A percentile compares a stretch with the other conserved stretches of the same genome.
These are phyloP conservation scores for Eimeria tenella DNA, from an alignment of 169 alveolate genomes.

Conservation along the genomic window DNA sequence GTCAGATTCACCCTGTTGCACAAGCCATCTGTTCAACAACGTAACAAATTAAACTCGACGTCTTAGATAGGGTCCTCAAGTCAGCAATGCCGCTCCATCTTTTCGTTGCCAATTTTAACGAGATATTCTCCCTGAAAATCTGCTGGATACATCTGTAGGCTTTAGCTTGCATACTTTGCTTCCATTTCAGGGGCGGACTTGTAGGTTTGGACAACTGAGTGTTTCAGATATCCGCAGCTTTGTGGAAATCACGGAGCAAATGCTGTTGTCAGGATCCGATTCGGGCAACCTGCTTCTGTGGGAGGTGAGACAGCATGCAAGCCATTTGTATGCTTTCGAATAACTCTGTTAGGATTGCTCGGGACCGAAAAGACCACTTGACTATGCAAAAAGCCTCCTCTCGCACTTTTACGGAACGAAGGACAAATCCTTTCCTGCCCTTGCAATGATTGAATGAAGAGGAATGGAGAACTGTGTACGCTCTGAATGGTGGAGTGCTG, in stretches of 20 bases:
- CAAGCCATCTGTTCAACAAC: background rate
- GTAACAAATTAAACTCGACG: too few relatives aligned
- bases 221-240: constrained; percentile 59
- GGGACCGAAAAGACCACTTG: background rate
- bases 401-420: background rate
- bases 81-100: too few relatives aligned
- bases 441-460: background rate
- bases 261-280: constrained; percentile 56
- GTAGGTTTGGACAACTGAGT: constrained; percentile 41
- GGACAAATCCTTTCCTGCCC: background rate
- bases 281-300: constrained; percentile 60
- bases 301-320: constrained; percentile 49
- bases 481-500: background rate
- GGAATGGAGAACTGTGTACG: background rate
- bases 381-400: background rate
- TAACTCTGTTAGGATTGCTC: background rate
- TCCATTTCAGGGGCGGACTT: constrained; percentile 36
- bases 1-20: background rate
- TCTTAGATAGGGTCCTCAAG: too few relatives aligned
- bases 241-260: constrained; percentile 42
- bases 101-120: too few relatives aligned
- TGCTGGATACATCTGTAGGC: too few relatives aligned
- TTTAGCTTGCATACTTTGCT: background rate
- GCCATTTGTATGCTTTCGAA: background rate
- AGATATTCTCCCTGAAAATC: too few relatives aligned